Evolutionary conservation across 345 rosid genomes (phyloP), one percentile per base, ranked within the genome.

Genomic region (Rhodomyrtus tomentosa): DNA sequence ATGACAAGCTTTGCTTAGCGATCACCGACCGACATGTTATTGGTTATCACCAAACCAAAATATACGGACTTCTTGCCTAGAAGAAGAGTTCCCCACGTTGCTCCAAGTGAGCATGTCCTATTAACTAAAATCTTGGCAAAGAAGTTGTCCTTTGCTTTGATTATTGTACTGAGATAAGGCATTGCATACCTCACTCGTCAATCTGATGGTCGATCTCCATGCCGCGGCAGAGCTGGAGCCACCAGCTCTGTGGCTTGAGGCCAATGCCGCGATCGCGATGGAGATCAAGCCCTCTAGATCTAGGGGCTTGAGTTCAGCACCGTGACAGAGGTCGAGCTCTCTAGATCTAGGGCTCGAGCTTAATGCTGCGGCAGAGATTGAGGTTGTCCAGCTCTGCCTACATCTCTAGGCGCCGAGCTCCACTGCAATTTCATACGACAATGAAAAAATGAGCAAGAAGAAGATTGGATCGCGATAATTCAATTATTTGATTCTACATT

Each of bases 321-420:
- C 18, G 12, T 13, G 32, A 8, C 24, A n/a, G 32, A 56, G 32
- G 68, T 56, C 7, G 2, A 58, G 72, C 13, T 13, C 72, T 59
- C 38, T 27, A 59, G 9, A 27, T 59, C 0, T 15, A 8, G 38
- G 10, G 38, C 73, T 59, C 21, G 10, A 14, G 73, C 38, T 29
- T 7, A 15, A 59, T 14, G 73, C 18, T 21, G 18, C 4, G 6
- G 25, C 11, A 0, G 73, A 29, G 73, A 4, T 29, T 0, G 21
- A 59, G 38, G 20, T 6, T 4, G 20, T 27, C 20, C 9, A 6
- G 0, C 72, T 59, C 3, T 9, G 29, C 10, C 36, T 0, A 3
- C 38, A 14, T 59, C 4, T 27, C 2, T 0, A 0, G 38, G 14
- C 0, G 2, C 20, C 1, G 2, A 58, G 5, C 20, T 58, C 20